Percentiles rank a stretch among this genome's conserved stretches.
Evolutionary conservation across 2,329 filamentous ascomycete genomes (phyloP).

Genomic region (Aspergillus sp.): DNA sequence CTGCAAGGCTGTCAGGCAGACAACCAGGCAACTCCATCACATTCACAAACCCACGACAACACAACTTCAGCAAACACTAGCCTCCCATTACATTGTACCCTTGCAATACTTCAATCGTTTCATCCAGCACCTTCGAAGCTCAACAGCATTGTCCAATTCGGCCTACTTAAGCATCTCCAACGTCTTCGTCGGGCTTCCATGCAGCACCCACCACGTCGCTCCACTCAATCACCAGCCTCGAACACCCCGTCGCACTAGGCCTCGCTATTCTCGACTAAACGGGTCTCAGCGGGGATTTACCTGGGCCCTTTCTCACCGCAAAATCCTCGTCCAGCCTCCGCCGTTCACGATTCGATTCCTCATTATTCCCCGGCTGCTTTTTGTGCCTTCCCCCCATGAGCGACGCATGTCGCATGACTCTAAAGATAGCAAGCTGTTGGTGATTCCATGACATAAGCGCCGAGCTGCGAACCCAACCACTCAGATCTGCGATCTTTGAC

Average conservation of each 20-base stretch:
- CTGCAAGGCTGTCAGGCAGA: neutral
- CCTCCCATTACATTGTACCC: neutral
- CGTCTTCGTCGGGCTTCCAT: slow-evolving; percentile 26
- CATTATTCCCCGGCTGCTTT: slow-evolving; percentile 1
- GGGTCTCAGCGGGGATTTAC: slow-evolving; percentile 17
- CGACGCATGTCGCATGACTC: slow-evolving; percentile 28
- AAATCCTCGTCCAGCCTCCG: slow-evolving; percentile 12
- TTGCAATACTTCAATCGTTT: neutral
- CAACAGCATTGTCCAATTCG: neutral
- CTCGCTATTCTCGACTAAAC: slow-evolving; percentile 6
- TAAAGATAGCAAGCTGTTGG: slow-evolving; percentile 15
- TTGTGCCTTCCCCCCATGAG: slow-evolving; percentile 1
- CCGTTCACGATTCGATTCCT: slow-evolving; percentile 14
- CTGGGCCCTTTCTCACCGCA: slow-evolving; percentile 22
- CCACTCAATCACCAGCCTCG: slow-evolving; percentile 1
- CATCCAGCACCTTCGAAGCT: neutral
- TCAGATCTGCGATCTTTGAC: slow-evolving; percentile 22
- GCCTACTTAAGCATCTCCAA: neutral
- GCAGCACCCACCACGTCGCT: slow-evolving; percentile 28
- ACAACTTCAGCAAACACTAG: slow-evolving; percentile 6
- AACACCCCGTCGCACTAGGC: slow-evolving; percentile 18
- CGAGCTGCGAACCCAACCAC: slow-evolving; percentile 25
- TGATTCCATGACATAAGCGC: slow-evolving; percentile 32
- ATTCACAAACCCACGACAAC: neutral
- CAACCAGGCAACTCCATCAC: neutral